Evolutionary conservation across 2,329 filamentous ascomycete genomes (phyloP), one percentile per base, ranked within the genome.

Genomic region (Colletotrichum gigasporum): DNA sequence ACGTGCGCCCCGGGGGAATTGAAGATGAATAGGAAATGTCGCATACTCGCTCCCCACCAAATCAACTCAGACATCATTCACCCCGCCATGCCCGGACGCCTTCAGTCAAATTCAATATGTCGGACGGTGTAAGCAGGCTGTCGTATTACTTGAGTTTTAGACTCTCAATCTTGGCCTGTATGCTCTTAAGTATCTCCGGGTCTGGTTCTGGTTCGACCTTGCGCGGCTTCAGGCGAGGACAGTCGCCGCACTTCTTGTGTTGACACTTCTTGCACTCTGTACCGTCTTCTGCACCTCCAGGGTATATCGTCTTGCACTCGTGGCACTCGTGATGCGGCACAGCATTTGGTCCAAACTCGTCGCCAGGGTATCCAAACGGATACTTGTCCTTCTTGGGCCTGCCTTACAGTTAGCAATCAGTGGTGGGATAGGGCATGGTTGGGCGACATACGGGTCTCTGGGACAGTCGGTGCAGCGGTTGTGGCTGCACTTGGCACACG

Each of bases 401-500:
- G 70, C 22, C 9, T 22, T 24, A 28, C 16, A 16, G 54, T 69
- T 63, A 67, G 66, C 44, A 39, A 32, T 37, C 5, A 39, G 11
- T 4, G 4, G 18, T 18, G 14, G 18, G 3, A 30, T 6, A 62
- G 11, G 24, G 20, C 10, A 41, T 11, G 16, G 32, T 18, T 24
- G 32, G 28, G 10, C 14, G 55, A 88, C 91, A 75, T 86, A 93
- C 85, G 93, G 93, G 71, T 93, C 89, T 70, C 93, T 84, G 26
- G 92, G 92, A 75, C 93, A 96, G 73, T 90, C 90, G 37, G 88
- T 92, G 80, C 93, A 97, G 56, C 92, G 89, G 53, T 84, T 75
- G 75, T 97, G 94, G 26, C 83, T 79, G 76, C 94, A 97, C 37
- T 82, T 82, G 7, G 82, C 76, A 74, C 94, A 97, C 0, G 73